A percentile compares a stretch with the other conserved stretches of the same genome.
phyloP scores from a whole-genome alignment of 2,329 filamentous ascomycete genomes.

The Fusarium sp. region DNA sequence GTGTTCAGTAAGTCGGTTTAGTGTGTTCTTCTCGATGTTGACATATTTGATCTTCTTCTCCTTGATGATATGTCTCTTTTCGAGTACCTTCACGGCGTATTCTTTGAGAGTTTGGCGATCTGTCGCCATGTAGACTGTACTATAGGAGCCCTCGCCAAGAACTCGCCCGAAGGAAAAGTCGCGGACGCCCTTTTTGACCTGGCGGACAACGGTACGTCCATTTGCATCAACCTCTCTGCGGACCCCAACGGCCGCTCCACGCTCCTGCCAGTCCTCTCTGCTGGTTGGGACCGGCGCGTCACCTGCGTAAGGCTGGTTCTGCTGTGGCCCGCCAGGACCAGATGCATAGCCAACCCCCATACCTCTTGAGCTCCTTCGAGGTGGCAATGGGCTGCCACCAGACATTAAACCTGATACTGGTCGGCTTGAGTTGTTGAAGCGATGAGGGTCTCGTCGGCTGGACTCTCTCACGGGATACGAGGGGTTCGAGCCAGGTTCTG shows the following conservation, averaged over 20 bases:
- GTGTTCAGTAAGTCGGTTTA: conserved; percentile 95
- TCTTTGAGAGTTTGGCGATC: conserved; percentile 95
- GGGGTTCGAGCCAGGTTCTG: conserved; percentile 68
- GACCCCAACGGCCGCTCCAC: conserved; percentile 86
- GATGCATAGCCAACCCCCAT: conserved; percentile 67
- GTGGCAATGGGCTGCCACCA: conserved; percentile 71
- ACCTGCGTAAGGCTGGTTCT: conserved; percentile 45
- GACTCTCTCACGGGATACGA: conserved; percentile 70
- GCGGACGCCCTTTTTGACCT: conserved; percentile 95
- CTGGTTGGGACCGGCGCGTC: conserved; percentile 62
- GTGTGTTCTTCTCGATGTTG: conserved; percentile 98
- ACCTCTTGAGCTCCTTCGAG: conserved; percentile 79
- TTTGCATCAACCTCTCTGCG: conserved; percentile 86
- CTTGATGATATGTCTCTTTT: conserved; percentile 99
- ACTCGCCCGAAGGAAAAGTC: conserved; percentile 95
- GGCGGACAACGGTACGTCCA: conserved; percentile 81
- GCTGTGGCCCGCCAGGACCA: conserved; percentile 29
- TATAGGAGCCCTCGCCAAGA: conserved; percentile 96
- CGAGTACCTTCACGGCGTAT: conserved; percentile 97
- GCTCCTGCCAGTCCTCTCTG: conserved; percentile 95
- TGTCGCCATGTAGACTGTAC: conserved; percentile 90
- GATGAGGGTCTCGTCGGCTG: conserved; percentile 69
- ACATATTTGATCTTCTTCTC: conserved; percentile 99
- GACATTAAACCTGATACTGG: conserved; percentile 57
- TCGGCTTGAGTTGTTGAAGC: conserved; percentile 70